Evolutionary conservation across 306 rosid species (phyloP).

Genomic region (Fagus sylvatica): DNA sequence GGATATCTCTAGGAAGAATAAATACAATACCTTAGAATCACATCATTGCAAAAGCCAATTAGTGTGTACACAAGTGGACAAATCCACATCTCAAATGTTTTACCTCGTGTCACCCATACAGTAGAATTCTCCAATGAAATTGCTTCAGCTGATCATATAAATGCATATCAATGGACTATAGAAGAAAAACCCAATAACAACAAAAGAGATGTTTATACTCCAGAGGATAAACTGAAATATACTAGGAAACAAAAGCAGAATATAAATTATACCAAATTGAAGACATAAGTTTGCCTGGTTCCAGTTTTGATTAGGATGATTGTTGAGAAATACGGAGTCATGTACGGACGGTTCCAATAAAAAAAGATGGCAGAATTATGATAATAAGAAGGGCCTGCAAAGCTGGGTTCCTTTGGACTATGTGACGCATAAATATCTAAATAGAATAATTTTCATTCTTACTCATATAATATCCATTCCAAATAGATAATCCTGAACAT

Average conservation of each 20-base stretch:
- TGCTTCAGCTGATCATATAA: slow-evolving; percentile 59
- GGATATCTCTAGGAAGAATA: slow-evolving; percentile 9
- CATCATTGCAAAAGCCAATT: slow-evolving; percentile 68
- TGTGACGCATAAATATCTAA: too few species aligned
- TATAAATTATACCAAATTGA: not conserved
- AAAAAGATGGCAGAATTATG: too few species aligned
- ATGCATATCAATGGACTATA: slow-evolving; percentile 13
- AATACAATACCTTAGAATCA: slow-evolving; percentile 63
- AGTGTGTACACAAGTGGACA: slow-evolving; percentile 78
- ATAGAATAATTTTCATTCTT: too few species aligned
- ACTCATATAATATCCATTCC: not conserved
- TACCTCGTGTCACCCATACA: slow-evolving; percentile 68
- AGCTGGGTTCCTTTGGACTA: too few species aligned
- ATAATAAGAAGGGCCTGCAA: too few species aligned
- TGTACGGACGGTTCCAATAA: too few species aligned
- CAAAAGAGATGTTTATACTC: not conserved
- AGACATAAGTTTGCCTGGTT: too few species aligned
- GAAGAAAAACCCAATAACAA: slow-evolving; percentile 4
- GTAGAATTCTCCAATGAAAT: slow-evolving; percentile 58
- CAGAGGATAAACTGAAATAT: not conserved
- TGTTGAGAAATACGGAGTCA: too few species aligned
- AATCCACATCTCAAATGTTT: slow-evolving; percentile 81
- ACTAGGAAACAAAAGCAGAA: not conserved
- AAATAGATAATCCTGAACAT: not conserved
- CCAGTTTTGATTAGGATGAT: too few species aligned